Conservation (phyloP, 1,284 basidiomycete genomes). For the Leccinum pachyderme region DNA sequence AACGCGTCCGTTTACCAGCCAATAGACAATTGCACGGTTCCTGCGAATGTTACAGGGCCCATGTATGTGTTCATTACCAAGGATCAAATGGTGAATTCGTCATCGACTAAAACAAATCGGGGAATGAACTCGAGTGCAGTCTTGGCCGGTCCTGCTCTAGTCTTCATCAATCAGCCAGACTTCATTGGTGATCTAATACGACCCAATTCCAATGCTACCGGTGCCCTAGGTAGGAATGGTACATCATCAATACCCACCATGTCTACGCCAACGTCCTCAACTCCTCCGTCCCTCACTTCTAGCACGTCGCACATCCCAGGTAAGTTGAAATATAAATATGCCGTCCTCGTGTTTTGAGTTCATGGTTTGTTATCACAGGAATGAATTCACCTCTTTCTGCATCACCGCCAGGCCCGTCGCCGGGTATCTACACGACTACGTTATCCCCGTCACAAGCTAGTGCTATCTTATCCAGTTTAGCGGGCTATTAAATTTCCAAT, state of each 20-base stretch:
- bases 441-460: constrained; percentile 16
- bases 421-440: constrained; percentile 6
- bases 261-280: constrained; percentile 9
- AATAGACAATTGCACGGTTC: constrained; percentile 59
- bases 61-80: constrained; percentile 72
- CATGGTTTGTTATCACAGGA: not conserved
- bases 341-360: not conserved
- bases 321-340: not conserved
- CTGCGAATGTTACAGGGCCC: constrained; percentile 62
- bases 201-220: constrained; percentile 13
- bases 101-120: not conserved
- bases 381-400: not conserved
- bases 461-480: constrained; percentile 12
- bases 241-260: not conserved
- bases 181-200: constrained; percentile 48
- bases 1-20: constrained; percentile 58
- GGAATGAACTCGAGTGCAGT: constrained; percentile 37
- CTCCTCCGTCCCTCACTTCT: constrained; percentile 28
- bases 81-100: constrained; percentile 44
- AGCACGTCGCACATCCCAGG: constrained; percentile 49
- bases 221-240: not conserved
- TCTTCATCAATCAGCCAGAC: constrained; percentile 59
- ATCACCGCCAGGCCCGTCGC: not conserved
- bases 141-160: constrained; percentile 70
- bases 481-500: constrained; percentile 5